phyloP scores from a whole-genome alignment of 2,329 filamentous ascomycete species.

The Arthroderma sp. region DNA sequence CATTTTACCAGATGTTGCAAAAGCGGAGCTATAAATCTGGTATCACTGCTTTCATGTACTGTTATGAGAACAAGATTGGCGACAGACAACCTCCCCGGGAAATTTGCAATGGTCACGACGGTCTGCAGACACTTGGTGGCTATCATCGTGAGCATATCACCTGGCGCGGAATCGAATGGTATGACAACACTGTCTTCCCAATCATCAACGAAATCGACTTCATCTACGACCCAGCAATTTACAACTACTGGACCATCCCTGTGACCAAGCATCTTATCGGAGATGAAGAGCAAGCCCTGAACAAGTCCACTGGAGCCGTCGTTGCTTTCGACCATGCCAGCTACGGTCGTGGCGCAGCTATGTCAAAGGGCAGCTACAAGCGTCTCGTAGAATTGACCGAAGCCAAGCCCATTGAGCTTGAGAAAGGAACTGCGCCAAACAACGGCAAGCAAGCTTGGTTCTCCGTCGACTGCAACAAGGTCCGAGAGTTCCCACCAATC shows the following conservation, averaged over 20 bases:
- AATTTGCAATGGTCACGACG: conserved; percentile 10
- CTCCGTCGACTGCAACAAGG: conserved; percentile 10
- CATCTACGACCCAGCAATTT: conserved; percentile 11
- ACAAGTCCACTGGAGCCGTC: conserved; percentile 10
- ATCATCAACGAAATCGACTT: conserved; percentile 13
- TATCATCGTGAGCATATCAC: conserved; percentile 9
- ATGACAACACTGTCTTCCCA: conserved; percentile 11
- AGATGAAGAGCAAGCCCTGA: conserved; percentile 11
- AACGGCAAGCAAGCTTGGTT: conserved; percentile 12
- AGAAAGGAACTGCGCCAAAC: conserved; percentile 7
- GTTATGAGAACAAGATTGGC: conserved; percentile 11
- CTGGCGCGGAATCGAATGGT: conserved; percentile 10
- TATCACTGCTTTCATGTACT: conserved; percentile 11
- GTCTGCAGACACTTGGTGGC: conserved; percentile 12
- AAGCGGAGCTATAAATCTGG: conserved; percentile 5
- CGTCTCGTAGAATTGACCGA: conserved; percentile 9
- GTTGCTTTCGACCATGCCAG: conserved; percentile 13
- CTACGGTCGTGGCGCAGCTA: conserved; percentile 12
- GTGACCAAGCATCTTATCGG: conserved; percentile 12
- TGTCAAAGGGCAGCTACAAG: conserved; percentile 11
- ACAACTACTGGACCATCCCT: conserved; percentile 12
- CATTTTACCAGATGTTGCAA: conserved; percentile 10
- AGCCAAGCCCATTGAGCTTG: conserved; percentile 9
- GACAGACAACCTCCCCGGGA: conserved; percentile 4
- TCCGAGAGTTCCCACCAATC: conserved; percentile 8